phyloP scores from a whole-genome alignment of 805 yeast species.

The Kodamaea kakaduensis region DNA sequence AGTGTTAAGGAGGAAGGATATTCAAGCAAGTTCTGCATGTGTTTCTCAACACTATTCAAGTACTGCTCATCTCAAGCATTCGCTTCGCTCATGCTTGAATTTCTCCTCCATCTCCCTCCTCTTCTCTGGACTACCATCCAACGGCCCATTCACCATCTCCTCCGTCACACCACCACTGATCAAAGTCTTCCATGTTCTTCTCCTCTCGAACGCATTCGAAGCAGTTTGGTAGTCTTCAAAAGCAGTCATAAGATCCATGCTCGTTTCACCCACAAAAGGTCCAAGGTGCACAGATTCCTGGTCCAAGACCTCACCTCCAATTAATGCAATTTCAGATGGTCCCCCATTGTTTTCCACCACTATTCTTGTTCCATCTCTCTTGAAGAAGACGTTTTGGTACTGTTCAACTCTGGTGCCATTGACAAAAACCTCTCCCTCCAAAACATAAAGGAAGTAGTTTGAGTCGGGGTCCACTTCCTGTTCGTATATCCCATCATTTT shows the following conservation, averaged over 20 bases:
- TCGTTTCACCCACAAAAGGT: constrained; percentile 72
- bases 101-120: constrained; percentile 25
- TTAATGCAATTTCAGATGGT: constrained; percentile 57
- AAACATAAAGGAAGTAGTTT: constrained; percentile 66
- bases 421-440: constrained; percentile 53
- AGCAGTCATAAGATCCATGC: not conserved
- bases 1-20: too few species aligned
- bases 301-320: constrained; percentile 71
- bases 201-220: constrained; percentile 13
- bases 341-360: constrained; percentile 39
- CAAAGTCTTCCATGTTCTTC: constrained; percentile 55
- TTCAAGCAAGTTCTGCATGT: too few species aligned
- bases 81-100: constrained; percentile 24
- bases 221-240: not conserved
- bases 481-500: constrained; percentile 59
- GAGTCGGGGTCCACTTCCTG: constrained; percentile 58
- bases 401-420: constrained; percentile 40
- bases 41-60: too few species aligned
- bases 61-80: too few species aligned
- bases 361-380: constrained; percentile 56
- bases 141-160: constrained; percentile 38
- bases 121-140: constrained; percentile 30
- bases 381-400: constrained; percentile 58
- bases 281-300: constrained; percentile 84
- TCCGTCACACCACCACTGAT: constrained; percentile 41